A percentile compares a stretch with the other conserved stretches of the same genome.
These are phyloP conservation scores for Ploettnerulaceae sp. DNA, from an alignment of 2,329 filamentous ascomycete species.

Conservation along the genomic window DNA sequence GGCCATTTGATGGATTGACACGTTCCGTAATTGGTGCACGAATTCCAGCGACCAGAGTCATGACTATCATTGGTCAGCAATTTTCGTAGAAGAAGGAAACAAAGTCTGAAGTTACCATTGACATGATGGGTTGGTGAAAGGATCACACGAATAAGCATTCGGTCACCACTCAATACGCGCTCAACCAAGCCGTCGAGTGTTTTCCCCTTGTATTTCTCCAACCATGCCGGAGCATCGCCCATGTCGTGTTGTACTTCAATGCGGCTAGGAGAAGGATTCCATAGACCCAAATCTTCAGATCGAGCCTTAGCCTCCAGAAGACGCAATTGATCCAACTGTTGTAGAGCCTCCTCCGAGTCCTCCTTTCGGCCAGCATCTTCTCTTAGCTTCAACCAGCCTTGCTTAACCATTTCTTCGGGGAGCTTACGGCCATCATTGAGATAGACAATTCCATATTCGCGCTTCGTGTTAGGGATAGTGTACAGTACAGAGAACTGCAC, in stretches of 20 bases:
- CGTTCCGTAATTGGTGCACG: constrained; percentile 86
- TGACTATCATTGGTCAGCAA: constrained; percentile 53
- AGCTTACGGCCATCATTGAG: constrained; percentile 72
- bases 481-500: constrained; percentile 84
- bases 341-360: constrained; percentile 68
- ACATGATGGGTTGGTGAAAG: constrained; percentile 78
- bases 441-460: constrained; percentile 81
- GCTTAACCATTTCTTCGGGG: constrained; percentile 77
- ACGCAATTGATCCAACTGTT: constrained; percentile 73
- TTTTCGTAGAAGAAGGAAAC: not conserved
- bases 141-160: constrained; percentile 77
- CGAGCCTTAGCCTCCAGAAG: constrained; percentile 73
- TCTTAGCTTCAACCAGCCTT: constrained; percentile 88
- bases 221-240: constrained; percentile 67
- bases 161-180: constrained; percentile 85
- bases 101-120: constrained; percentile 23
- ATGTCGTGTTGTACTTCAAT: constrained; percentile 81
- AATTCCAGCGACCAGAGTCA: constrained; percentile 84
- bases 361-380: constrained; percentile 93
- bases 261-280: constrained; percentile 59
- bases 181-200: constrained; percentile 83
- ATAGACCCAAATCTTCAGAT: constrained; percentile 74
- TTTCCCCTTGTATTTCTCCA: constrained; percentile 80
- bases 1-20: constrained; percentile 61
- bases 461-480: constrained; percentile 75